Conservation (phyloP, 345 rosid species). For the Heritiera littoralis region DNA sequence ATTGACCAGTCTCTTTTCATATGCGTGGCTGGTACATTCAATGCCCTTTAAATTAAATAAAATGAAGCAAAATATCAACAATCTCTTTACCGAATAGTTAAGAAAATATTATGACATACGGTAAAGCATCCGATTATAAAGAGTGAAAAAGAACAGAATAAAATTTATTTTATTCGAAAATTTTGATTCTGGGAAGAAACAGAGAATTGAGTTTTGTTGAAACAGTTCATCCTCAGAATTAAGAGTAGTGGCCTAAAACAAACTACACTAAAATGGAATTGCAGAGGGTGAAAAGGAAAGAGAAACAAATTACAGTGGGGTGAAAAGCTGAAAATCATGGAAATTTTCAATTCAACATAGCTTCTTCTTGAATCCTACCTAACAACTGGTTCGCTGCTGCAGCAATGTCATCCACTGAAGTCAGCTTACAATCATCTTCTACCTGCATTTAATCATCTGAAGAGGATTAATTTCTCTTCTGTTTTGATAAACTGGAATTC, state of each 20-base stretch:
- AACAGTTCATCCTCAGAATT: slow-evolving; percentile 8
- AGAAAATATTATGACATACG: no score
- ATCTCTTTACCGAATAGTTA: no score
- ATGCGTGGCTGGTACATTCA: neutral
- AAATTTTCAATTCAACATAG: slow-evolving; percentile 22
- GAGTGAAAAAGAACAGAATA: neutral
- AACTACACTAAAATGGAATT: slow-evolving; percentile 19
- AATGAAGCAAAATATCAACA: no score
- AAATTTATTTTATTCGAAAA: neutral
- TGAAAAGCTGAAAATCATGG: neutral
- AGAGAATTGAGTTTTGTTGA: neutral
- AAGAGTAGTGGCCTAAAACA: slow-evolving; percentile 12
- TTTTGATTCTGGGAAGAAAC: slow-evolving; percentile 3
- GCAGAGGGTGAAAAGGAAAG: slow-evolving; percentile 1
- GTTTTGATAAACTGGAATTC: neutral
- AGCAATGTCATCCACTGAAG: slow-evolving; percentile 75
- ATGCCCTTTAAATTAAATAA: neutral
- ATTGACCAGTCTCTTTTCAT: neutral
- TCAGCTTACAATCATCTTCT: slow-evolving; percentile 80
- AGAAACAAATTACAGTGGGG: slow-evolving; percentile 29
- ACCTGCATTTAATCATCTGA: slow-evolving; percentile 48
- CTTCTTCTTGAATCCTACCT: slow-evolving; percentile 60
- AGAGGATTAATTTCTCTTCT: neutral
- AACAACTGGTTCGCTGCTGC: slow-evolving; percentile 66
- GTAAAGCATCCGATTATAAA: no score